Percentiles rank a stretch among this genome's conserved stretches.
Evolutionary conservation across 306 rosid genomes (phyloP).

Genomic region (Rosa lucieae): DNA sequence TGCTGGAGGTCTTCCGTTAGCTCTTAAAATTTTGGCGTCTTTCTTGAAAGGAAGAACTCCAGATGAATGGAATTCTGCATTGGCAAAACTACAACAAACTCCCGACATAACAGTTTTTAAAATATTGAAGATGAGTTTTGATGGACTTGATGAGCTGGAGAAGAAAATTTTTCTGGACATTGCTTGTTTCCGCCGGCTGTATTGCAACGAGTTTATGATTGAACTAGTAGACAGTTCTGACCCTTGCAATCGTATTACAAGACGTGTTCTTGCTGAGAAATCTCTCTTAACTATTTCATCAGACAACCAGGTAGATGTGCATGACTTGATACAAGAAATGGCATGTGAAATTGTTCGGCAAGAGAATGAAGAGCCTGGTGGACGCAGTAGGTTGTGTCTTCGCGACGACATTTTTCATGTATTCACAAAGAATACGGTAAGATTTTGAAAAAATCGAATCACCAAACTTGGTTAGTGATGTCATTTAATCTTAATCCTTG

Average conservation of each 20-base stretch:
- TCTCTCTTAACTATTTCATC: slow-evolving; percentile 32
- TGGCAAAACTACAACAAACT: background rate
- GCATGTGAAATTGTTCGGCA: slow-evolving; percentile 27
- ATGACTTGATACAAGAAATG: slow-evolving; percentile 36
- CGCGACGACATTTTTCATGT: slow-evolving; percentile 20
- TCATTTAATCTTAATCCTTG: too few species aligned
- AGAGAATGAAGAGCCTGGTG: slow-evolving; percentile 2
- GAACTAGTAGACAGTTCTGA: background rate
- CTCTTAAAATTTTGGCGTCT: slow-evolving; percentile 13
- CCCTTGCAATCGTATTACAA: slow-evolving; percentile 9
- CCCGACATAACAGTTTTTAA: background rate
- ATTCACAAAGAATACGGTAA: slow-evolving; percentile 25
- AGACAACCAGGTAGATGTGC: slow-evolving; percentile 5
- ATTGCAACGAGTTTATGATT: background rate
- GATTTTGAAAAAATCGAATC: background rate
- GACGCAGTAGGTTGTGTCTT: slow-evolving; percentile 27
- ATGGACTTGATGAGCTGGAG: slow-evolving; percentile 17
- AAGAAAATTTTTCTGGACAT: slow-evolving; percentile 28
- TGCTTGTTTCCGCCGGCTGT: slow-evolving; percentile 39
- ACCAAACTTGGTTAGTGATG: background rate
- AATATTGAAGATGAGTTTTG: slow-evolving; percentile 4
- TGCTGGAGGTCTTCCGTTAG: slow-evolving; percentile 22
- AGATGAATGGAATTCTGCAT: background rate
- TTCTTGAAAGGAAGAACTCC: background rate
- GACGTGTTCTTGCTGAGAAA: slow-evolving; percentile 34